Evolutionary conservation across 768 basidiomycete genomes (phyloP).

Genomic region (Rhodocollybia butyracea): DNA sequence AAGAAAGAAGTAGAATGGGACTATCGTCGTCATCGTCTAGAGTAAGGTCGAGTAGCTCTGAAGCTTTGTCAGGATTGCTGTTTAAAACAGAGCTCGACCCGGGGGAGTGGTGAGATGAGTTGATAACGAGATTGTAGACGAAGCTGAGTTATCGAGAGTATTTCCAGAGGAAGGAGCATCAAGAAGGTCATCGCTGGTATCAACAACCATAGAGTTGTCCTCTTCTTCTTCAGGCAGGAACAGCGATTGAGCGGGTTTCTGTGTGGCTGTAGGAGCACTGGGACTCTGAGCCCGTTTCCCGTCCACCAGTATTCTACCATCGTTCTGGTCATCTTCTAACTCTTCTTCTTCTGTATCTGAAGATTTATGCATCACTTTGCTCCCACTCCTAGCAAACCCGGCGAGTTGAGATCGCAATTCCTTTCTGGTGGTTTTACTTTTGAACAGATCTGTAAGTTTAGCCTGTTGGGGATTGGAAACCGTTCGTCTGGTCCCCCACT

Average conservation of each 20-base stretch:
- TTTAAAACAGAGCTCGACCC: background rate
- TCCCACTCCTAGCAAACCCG: constrained; percentile 52
- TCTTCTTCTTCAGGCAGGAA: constrained; percentile 10
- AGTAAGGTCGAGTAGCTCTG: constrained; percentile 17
- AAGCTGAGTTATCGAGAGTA: background rate
- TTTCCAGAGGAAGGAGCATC: background rate
- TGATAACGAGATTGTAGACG: background rate
- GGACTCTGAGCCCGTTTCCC: no score
- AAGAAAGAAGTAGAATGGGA: constrained; percentile 16
- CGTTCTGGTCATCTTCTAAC: constrained; percentile 16
- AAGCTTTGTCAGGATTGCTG: background rate
- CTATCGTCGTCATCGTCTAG: constrained; percentile 20
- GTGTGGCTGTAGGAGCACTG: background rate
- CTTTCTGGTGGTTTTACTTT: background rate
- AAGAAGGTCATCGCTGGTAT: constrained; percentile 12
- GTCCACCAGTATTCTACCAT: constrained; percentile 22
- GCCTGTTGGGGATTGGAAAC: background rate
- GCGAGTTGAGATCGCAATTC: constrained; percentile 29
- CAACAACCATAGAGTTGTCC: constrained; percentile 13
- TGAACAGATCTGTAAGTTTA: background rate
- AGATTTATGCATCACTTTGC: constrained; percentile 22
- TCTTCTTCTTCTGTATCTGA: constrained; percentile 18
- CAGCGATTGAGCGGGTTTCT: background rate
- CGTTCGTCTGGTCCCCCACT: background rate
- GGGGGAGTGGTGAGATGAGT: background rate